Evolutionary conservation across 345 rosid species (phyloP), one percentile per base, ranked within the genome.

Genomic region (Lumnitzera racemosa): DNA sequence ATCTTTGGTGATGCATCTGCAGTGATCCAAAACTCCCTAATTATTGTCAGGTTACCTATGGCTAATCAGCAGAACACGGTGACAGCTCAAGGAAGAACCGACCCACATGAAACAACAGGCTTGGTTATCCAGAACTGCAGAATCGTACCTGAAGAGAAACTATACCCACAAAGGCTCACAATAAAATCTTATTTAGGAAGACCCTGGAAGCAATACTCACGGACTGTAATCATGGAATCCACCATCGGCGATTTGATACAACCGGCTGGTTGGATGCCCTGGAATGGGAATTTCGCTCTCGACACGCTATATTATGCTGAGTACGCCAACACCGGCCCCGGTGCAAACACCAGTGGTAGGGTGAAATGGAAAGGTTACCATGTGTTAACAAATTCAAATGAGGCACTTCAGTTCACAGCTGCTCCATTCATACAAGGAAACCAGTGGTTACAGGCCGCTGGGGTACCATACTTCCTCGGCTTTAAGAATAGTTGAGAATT

Each of bases 51-150:
- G 73, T 74, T 59, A 64, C 87, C 90, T 0, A 58, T 66, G 63
- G 68, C 67, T 2, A 66, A 66, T 49, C 89, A 81, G 48, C 57
- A 57, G 52, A 80, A 83, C 76, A 71, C 76, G 2, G 74, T 83
- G 50, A 83, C 85, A 0, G 87, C 87, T 9, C 81, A 80, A 0
- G 84, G 84, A 2, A 69, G 74, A 49, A 31, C 46, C 3, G 60
- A 60, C 17, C 53, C 13, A 54, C 60, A 55, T 2, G 71, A 68
- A 77, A 71, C 46, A 55, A 73, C 65, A 2, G 83, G 80, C 13
- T 49, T 79, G 5, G 78, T 82, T 3, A 78, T 82, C 65, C 86
- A 84, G 14, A 80, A 82, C 83, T 83, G 88, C 76, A 64, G 73
- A 58, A 83, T 87, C 11, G 90, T 81, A 24, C 77, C 88, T 0